Conservation (phyloP, 2,329 filamentous ascomycete species). For the Ustulina deusta region DNA sequence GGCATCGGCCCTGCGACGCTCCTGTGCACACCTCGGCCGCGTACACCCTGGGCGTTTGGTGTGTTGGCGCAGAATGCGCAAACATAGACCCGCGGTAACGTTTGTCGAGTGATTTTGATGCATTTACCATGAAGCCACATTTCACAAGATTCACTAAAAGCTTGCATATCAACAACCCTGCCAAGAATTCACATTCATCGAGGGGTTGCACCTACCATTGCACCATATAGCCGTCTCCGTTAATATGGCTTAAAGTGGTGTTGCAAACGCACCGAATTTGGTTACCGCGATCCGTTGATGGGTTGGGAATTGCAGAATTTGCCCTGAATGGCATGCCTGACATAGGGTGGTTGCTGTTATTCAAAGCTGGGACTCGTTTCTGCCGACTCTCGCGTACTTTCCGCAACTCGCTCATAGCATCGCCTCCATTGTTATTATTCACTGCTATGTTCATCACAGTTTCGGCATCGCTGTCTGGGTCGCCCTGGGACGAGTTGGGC, state of each 20-base stretch:
- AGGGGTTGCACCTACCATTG: conserved; percentile 66
- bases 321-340: conserved; percentile 48
- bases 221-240: conserved; percentile 68
- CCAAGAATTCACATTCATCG: not conserved
- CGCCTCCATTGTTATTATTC: conserved; percentile 56
- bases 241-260: conserved; percentile 49
- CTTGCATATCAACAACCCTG: conserved; percentile 25
- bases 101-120: conserved; percentile 68
- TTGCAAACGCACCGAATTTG: conserved; percentile 70
- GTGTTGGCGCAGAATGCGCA: conserved; percentile 73
- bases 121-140: conserved; percentile 74
- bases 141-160: conserved; percentile 70
- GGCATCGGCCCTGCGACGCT: conserved; percentile 44
- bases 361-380: conserved; percentile 53
- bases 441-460: conserved; percentile 64
- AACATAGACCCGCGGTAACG: conserved; percentile 71
- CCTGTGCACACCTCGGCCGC: conserved; percentile 59
- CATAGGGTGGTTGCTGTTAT: conserved; percentile 53
- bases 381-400: conserved; percentile 68
- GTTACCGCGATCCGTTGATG: conserved; percentile 58
- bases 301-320: conserved; percentile 56
- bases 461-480: conserved; percentile 69
- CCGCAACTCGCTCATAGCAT: conserved; percentile 70
- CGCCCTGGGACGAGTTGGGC: conserved; percentile 50
- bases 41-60: conserved; percentile 64